phyloP scores from a whole-genome alignment of 2,329 filamentous ascomycete species.

The Colletotrichum cordylinicola region DNA sequence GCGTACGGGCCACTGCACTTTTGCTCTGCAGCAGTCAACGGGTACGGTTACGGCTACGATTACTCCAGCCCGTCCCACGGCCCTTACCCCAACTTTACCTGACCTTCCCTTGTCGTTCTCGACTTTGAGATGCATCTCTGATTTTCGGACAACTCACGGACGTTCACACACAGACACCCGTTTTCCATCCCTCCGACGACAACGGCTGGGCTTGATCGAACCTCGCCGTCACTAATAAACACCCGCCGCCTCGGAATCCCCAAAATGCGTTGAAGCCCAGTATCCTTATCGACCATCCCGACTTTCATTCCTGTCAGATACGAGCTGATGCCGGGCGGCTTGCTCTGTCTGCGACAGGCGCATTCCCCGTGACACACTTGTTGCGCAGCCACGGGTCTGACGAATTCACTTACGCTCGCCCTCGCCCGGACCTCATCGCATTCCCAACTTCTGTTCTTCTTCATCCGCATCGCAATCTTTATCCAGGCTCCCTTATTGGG shows the following conservation, averaged over 20 bases:
- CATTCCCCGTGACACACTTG: conserved; percentile 22
- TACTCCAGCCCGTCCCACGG: background rate
- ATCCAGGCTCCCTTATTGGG: background rate
- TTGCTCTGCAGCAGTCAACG: background rate
- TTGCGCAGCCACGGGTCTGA: conserved; percentile 24
- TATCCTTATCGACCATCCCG: background rate
- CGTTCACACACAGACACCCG: conserved; percentile 17
- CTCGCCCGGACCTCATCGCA: background rate
- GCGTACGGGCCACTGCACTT: background rate
- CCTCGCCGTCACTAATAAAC: background rate
- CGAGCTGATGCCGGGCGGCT: conserved; percentile 8
- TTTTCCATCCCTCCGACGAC: conserved; percentile 4
- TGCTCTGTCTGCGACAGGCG: conserved; percentile 19
- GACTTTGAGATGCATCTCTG: conserved; percentile 12
- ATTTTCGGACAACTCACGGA: conserved; percentile 18
- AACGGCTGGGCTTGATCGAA: background rate
- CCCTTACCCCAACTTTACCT: background rate
- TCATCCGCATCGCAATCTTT: background rate
- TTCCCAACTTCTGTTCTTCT: background rate
- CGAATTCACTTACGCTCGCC: conserved; percentile 8
- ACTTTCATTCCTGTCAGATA: background rate
- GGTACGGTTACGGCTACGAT: background rate
- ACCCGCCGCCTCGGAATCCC: background rate
- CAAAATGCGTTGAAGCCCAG: background rate
- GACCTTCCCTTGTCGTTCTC: background rate